Evolutionary conservation across 75 land plant species (phyloP).

Genomic region (Picea glauca): DNA sequence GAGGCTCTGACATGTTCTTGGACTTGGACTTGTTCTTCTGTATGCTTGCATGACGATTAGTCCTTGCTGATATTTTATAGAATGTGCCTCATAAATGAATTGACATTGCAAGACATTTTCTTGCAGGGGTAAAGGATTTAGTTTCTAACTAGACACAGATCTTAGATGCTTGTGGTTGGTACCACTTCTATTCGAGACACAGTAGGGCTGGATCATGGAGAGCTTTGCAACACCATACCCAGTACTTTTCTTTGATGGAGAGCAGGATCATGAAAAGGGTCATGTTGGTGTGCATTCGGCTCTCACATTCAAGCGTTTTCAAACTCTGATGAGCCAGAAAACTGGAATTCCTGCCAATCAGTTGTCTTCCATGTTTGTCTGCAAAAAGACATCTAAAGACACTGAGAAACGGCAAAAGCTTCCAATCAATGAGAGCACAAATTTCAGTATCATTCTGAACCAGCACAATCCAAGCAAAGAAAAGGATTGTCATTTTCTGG

Average conservation of each 20-base stretch:
- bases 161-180: no score
- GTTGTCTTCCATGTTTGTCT: constrained; percentile 59
- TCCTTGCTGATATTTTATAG: no score
- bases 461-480: constrained; percentile 61
- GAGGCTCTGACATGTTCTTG: no score
- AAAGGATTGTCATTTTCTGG: constrained; percentile 59
- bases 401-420: constrained; percentile 36
- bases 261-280: constrained; percentile 61
- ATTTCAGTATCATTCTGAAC: constrained; percentile 56
- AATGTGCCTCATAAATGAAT: no score
- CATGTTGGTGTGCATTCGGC: constrained; percentile 51
- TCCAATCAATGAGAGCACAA: constrained; percentile 64
- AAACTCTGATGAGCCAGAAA: constrained; percentile 46
- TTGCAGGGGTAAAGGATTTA: no score
- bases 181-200: no score
- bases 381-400: constrained; percentile 22
- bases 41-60: no score
- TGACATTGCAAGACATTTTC: no score
- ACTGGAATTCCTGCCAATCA: constrained; percentile 75
- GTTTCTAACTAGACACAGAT: no score
- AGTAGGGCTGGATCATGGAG: constrained; percentile 10
- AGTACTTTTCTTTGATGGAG: constrained; percentile 80
- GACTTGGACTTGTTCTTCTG: no score
- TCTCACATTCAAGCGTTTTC: constrained; percentile 61
- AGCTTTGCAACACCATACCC: constrained; percentile 54